Percentiles rank a stretch among this genome's conserved stretches.
Evolutionary conservation across 371 early-diverging fungal genomes (phyloP).

Genomic region (Circinella umbellata): DNA sequence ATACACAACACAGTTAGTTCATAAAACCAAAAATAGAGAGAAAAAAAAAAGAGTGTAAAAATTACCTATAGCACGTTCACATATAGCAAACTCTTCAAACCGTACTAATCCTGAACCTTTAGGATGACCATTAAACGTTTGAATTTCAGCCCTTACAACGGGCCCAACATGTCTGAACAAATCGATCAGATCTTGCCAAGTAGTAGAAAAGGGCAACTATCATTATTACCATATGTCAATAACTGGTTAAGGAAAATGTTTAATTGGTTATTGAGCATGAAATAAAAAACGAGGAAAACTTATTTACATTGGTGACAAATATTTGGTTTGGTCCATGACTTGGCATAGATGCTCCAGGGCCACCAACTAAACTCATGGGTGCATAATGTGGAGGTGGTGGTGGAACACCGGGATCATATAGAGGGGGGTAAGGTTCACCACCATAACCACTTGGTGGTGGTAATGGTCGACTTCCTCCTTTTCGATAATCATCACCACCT

Average conservation of each 20-base stretch:
- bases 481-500: neutral
- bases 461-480: neutral
- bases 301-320: constrained; percentile 62
- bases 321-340: constrained; percentile 56
- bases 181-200: constrained; percentile 69
- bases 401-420: constrained; percentile 5
- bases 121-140: constrained; percentile 56
- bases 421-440: constrained; percentile 12
- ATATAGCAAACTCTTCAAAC: constrained; percentile 59
- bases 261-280: neutral
- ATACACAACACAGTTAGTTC: no score
- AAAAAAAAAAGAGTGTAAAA: no score
- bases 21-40: no score
- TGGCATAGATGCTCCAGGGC: constrained; percentile 46
- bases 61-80: constrained; percentile 66
- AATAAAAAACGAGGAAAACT: neutral
- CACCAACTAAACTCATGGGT: constrained; percentile 40
- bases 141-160: constrained; percentile 59
- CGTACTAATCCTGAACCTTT: constrained; percentile 69
- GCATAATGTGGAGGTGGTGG: constrained; percentile 24
- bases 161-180: constrained; percentile 66
- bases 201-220: constrained; percentile 69
- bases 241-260: neutral
- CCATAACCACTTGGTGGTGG: constrained; percentile 21
- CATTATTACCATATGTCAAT: neutral